Conservation (phyloP, 2,329 filamentous ascomycete genomes). For the Penicillium italicum region DNA sequence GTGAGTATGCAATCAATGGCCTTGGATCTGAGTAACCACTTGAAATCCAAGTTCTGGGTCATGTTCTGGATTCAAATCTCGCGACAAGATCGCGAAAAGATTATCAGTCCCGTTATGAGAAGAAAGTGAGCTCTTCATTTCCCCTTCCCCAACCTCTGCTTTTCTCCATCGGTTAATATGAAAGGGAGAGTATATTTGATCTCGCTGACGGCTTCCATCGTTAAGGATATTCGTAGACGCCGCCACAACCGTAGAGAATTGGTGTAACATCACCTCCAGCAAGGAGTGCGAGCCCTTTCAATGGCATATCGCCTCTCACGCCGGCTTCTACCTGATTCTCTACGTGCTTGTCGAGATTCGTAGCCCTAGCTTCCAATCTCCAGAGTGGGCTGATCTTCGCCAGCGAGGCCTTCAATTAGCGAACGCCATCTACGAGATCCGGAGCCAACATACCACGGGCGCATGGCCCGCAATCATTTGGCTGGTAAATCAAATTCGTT, state of each 20-base stretch:
- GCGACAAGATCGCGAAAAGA: background rate
- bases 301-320: background rate
- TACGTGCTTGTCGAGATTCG: background rate
- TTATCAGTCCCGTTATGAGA: background rate
- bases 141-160: too few species aligned
- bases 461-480: background rate
- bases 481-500: background rate
- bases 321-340: background rate
- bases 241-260: background rate
- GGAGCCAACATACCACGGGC: background rate
- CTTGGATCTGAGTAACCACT: background rate
- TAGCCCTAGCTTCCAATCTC: background rate
- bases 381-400: background rate
- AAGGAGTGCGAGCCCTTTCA: background rate
- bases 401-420: background rate
- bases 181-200: background rate
- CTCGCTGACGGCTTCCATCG: background rate
- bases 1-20: background rate
- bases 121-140: background rate
- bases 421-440: background rate
- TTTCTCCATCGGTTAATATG: too few species aligned
- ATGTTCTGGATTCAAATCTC: background rate
- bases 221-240: background rate
- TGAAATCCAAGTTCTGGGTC: background rate
- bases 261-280: background rate